These are phyloP conservation scores for Elsinoe batatas DNA, from an alignment of 2,329 filamentous ascomycete genomes.

Conservation along the genomic window DNA sequence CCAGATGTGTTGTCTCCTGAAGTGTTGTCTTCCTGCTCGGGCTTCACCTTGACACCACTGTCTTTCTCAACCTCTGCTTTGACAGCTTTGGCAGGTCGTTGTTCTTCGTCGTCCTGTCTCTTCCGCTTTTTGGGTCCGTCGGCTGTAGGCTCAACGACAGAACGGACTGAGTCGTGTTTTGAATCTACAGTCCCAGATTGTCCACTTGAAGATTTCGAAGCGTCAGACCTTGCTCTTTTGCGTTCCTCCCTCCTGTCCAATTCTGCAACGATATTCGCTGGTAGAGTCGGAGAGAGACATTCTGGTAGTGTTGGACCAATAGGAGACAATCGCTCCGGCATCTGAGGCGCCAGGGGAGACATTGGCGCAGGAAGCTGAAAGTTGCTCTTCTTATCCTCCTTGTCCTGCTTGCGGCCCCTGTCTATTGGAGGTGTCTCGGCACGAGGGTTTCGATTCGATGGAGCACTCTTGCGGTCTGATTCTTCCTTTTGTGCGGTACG, in stretches of 20 bases:
- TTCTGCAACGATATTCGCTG: conserved; percentile 45
- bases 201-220: conserved; percentile 14
- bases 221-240: conserved; percentile 17
- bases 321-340: conserved; percentile 5
- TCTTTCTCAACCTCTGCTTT: background rate
- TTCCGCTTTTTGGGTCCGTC: conserved; percentile 5
- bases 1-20: too few relatives aligned
- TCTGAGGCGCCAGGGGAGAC: conserved; percentile 12
- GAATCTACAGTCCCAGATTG: conserved; percentile 13
- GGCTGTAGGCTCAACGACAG: background rate
- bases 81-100: background rate
- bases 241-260: conserved; percentile 31
- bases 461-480: background rate
- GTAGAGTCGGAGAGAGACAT: conserved; percentile 49
- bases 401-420: background rate
- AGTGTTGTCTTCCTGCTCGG: too few relatives aligned
- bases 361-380: conserved; percentile 13
- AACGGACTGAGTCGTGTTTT: conserved; percentile 4
- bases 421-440: background rate
- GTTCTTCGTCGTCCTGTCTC: background rate
- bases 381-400: background rate
- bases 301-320: conserved; percentile 28
- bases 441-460: background rate
- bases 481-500: background rate
- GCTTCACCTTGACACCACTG: too few relatives aligned